Percentiles rank a stretch among this genome's conserved stretches.
These are phyloP conservation scores for Lepidium sativum DNA, from an alignment of 345 rosid species.

Conservation along the genomic window DNA sequence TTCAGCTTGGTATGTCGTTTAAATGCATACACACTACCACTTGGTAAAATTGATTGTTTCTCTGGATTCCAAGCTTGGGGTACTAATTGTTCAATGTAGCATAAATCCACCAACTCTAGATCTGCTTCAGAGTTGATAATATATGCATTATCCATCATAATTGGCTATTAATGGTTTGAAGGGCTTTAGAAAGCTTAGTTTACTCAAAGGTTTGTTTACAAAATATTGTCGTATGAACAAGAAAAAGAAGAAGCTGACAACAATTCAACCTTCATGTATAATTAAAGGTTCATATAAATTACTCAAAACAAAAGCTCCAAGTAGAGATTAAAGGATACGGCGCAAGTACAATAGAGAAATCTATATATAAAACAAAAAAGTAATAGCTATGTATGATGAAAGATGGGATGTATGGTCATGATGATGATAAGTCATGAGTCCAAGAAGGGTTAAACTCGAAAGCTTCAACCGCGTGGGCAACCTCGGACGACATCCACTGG, in stretches of 20 bases:
- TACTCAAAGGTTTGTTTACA: background rate
- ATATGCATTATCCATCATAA: background rate
- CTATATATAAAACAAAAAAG: background rate
- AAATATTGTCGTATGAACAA: background rate
- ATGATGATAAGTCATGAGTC: conserved; percentile 23
- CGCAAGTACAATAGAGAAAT: background rate
- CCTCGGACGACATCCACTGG: conserved; percentile 20
- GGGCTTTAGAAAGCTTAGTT: background rate
- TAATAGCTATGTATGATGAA: conserved; percentile 6
- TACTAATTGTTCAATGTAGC: background rate
- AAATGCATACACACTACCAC: too few relatives aligned
- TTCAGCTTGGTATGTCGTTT: background rate
- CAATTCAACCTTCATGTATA: background rate
- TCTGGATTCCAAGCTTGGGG: background rate
- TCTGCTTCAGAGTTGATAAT: background rate
- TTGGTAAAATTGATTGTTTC: background rate
- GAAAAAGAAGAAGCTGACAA: background rate
- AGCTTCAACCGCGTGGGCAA: conserved; percentile 20
- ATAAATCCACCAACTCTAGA: background rate
- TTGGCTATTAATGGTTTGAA: background rate
- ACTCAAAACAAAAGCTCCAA: conserved; percentile 5
- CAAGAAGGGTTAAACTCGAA: conserved; percentile 21
- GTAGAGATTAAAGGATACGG: background rate
- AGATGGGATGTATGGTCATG: conserved; percentile 7
- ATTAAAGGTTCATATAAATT: background rate